Conservation (phyloP, 768 basidiomycete species). For the Amanita fuliginea region DNA sequence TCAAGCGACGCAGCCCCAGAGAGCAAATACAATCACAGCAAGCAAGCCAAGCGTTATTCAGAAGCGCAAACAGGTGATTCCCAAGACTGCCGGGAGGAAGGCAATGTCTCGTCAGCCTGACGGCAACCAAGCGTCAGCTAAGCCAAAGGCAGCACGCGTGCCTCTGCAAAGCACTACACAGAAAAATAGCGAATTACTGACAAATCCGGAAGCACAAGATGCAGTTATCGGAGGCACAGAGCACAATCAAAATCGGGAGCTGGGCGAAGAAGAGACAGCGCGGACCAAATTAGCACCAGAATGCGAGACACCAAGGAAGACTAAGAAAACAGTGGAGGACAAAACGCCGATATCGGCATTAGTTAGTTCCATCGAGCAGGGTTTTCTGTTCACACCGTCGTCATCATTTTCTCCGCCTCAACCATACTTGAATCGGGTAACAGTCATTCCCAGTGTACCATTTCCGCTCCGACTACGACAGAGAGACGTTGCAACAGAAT, state of each 20-base stretch:
- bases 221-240: background rate
- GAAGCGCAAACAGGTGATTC: background rate
- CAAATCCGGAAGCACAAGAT: background rate
- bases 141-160: background rate
- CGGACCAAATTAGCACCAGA: background rate
- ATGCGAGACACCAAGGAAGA: slow-evolving; percentile 1
- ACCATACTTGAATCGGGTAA: slow-evolving; percentile 19
- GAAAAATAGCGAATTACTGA: too few relatives aligned
- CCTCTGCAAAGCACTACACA: background rate
- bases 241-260: background rate
- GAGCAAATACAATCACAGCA: slow-evolving; percentile 7
- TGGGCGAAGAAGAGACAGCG: background rate
- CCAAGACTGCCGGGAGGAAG: background rate
- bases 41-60: background rate
- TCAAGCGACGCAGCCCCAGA: slow-evolving; percentile 18
- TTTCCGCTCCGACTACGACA: slow-evolving; percentile 2
- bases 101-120: background rate
- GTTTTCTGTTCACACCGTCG: slow-evolving; percentile 57
- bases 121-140: background rate
- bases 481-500: background rate
- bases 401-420: slow-evolving; percentile 50
- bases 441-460: background rate
- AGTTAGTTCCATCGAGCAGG: slow-evolving; percentile 50
- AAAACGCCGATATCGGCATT: slow-evolving; percentile 62
- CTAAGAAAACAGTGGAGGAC: background rate